Evolutionary conservation across 306 rosid genomes (phyloP), one percentile per base, ranked within the genome.

Genomic region (Ormosia semicastrata): DNA sequence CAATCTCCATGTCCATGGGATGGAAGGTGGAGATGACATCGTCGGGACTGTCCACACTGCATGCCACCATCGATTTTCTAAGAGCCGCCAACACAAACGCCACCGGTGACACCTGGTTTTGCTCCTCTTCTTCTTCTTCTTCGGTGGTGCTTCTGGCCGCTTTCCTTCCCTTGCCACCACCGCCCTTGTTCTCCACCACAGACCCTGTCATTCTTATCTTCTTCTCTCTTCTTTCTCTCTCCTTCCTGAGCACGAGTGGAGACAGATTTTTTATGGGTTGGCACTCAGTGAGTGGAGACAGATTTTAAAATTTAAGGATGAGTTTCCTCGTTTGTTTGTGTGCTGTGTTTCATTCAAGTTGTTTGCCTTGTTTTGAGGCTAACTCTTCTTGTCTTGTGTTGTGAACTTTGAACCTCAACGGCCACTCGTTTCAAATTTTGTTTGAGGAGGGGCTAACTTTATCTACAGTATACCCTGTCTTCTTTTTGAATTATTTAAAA

Each of bases 11-110:
- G n/a, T 47, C 4, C 4, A 47, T 12, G n/a, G 83, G 89, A 43
- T 92, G 90, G 5, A 92, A 94, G 70, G 97, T 11, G 7, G 97
- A 92, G 78, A 92, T 89, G 1, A 93, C 92, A 32, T 93, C 98
- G 2, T 96, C 91, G 7, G 90, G 84, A 10, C 89, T 82, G 49
- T 93, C 97, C 14, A 93, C 97, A 2, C 94, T 86, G 75, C 97
- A 96, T 0, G 97, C 87, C 50, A 96, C 97, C 99, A 96, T 89
- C 2, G 99, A 96, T 76, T 96, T 96, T 71, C 95, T 93, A 12
- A 92, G 74, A 8, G 97, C 98, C 7, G 97, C 88, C 60, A 93
- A 10, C 10, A 96, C 77, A 52, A 89, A 9, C 13, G 90, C 89
- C 58, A 84, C 90, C 33, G 95, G 40, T 2, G 97, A 91, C 5